phyloP scores from a whole-genome alignment of 345 rosid genomes.

The Geranium rotundifolium region DNA sequence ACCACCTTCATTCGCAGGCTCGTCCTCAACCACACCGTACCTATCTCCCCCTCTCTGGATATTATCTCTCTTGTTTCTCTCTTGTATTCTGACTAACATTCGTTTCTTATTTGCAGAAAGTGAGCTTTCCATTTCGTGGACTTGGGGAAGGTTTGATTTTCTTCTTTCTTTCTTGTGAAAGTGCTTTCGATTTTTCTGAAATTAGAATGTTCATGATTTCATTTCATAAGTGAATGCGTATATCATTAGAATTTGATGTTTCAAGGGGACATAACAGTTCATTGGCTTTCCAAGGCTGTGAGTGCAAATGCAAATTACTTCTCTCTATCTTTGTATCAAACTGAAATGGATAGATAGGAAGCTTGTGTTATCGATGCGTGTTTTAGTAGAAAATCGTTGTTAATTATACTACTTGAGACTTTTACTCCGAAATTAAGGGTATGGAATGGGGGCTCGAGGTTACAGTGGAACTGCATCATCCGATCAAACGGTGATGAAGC shows the following conservation, averaged over 20 bases:
- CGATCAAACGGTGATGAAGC: constrained; percentile 21
- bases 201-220: neutral
- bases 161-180: neutral
- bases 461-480: constrained; percentile 16
- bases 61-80: neutral
- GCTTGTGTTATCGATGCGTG: neutral
- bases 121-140: neutral
- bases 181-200: neutral
- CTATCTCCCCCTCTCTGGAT: neutral
- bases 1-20: neutral
- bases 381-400: neutral
- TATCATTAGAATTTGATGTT: neutral
- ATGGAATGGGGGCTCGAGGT: constrained; percentile 23
- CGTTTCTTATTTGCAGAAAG: neutral
- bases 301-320: too few species aligned
- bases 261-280: neutral
- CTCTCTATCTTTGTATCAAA: neutral
- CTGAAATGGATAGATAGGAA: neutral
- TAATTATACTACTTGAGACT: neutral
- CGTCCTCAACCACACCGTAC: neutral
- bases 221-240: neutral
- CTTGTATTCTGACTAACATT: too few species aligned
- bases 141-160: neutral
- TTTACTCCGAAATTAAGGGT: constrained; percentile 18
- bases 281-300: neutral